These are phyloP conservation scores for Calonectria hongkongensis DNA, from an alignment of 2,329 filamentous ascomycete genomes.

Conservation along the genomic window DNA sequence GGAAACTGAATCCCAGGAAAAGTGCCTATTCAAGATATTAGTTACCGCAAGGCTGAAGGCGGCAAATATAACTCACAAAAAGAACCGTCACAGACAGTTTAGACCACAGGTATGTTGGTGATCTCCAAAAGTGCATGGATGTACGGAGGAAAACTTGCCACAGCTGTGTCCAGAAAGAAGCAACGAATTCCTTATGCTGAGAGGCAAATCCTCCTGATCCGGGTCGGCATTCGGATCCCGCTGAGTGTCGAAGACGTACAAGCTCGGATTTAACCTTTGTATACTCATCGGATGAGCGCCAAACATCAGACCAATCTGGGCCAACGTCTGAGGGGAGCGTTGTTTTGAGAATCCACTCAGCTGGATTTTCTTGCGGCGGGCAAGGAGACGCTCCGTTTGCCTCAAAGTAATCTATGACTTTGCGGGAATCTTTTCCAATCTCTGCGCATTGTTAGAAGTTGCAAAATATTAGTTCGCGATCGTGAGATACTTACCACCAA, in stretches of 20 bases:
- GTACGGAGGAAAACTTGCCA: conserved; percentile 78
- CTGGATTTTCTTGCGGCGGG: conserved; percentile 81
- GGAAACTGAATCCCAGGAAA: conserved; percentile 29
- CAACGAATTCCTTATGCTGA: conserved; percentile 64
- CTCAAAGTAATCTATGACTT: conserved; percentile 84
- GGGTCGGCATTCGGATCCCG: neutral
- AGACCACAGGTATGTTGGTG: conserved; percentile 89
- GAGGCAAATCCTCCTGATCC: neutral
- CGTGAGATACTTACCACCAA: conserved; percentile 28
- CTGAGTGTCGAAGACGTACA: conserved; percentile 69
- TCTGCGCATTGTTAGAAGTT: conserved; percentile 77
- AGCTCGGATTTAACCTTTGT: conserved; percentile 72
- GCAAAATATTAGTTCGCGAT: conserved; percentile 58
- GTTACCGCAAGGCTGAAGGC: neutral
- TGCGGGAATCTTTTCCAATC: conserved; percentile 81
- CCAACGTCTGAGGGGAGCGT: conserved; percentile 77
- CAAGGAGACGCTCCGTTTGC: conserved; percentile 79
- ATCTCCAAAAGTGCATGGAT: conserved; percentile 94
- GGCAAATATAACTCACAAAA: conserved; percentile 21
- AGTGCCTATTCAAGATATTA: conserved; percentile 17
- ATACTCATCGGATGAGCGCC: conserved; percentile 74
- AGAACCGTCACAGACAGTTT: conserved; percentile 70
- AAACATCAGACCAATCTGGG: conserved; percentile 77
- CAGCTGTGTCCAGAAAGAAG: conserved; percentile 81
- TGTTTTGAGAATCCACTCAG: conserved; percentile 63